Base-by-base conservation (phyloP, 202 grass and related monocot genomes). In the Hordeum pubiflorum region DNA sequence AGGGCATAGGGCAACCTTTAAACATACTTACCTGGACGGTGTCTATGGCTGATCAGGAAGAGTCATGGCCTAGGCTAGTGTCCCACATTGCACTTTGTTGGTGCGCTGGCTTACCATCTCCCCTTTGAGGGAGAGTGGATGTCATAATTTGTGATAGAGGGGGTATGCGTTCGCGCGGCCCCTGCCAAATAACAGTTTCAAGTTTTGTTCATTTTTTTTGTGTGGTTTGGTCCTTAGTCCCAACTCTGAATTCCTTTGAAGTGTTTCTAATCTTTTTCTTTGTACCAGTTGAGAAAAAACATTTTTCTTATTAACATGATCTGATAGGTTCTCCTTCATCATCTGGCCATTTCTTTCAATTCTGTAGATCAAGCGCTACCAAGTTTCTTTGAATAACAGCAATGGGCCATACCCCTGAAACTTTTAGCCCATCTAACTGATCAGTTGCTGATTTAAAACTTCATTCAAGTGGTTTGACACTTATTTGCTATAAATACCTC, bases 91-190 rank as follows among this genome's bases (percentile, higher is more conserved):
- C 67, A 70, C 67, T 15, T 39, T 11, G 21, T 70, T 2, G 39
- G 12, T 2, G 67, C 12, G 67, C 7, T 70, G 20, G 21, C 67
- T 9, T 70, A 70, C 38, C 67, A 44, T 70, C 67, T 70, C 67
- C 67, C 38, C 67, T 26, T 6, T 26, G 21, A 1, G 82, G 87
- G 74, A 92, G 87, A 91, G 79, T 91, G 84, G 87, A 91, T 66
- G 85, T 89, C 82, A 5, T 89, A 89, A 91, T 94, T 94, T 94
- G 81, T 94, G 84, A 0, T 26, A 76, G 89, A 80, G 72, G 87
- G 86, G 93, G 90, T 85, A 96, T 69, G 87, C 77, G 87, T 91
- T 13, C 76, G 89, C 89, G 81, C 84, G 87, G 89, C 84, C 84
- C 82, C 54, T 21, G 24, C 71, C 39, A 92, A 69, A 59, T 13